Base-by-base conservation (phyloP, 1,284 basidiomycete species). In the Porodaedalea pini region DNA sequence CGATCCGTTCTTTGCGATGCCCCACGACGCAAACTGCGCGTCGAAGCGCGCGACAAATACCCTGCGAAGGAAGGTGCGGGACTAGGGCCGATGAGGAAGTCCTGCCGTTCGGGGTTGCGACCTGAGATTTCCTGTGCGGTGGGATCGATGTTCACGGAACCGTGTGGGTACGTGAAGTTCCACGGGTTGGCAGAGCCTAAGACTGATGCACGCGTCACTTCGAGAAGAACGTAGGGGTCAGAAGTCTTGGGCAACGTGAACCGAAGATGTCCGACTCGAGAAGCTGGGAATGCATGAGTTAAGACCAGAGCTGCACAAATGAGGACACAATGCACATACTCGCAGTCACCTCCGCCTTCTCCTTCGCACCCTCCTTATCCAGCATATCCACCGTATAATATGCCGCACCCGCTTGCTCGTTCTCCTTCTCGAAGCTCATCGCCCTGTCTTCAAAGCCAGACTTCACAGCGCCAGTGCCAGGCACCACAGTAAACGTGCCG, bases 41-140 rank as follows among this genome's bases (percentile, higher is more conserved):
- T 84, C 79, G 65, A 93, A 90, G 13, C 86, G 80, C 6, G 85
- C 89, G 50, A 86, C 88, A 89, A 92, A 75, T 88, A 90, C 0
- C 86, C 88, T 34, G 79, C 80, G 75, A 80, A 76, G 51, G 66
- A 54, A 62, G 72, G 69, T 0, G 82, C 81, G 2, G 78, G 75
- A 29, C 78, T 82, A 0, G 85, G 85, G 0, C 78, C 78, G 56
- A 88, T 81, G 65, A 89, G 86, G 67, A 74, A 78, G 71, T 92
- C 89, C 66, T 91, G 88, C 10, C 88, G 78, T 66, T 92, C 90
- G 10, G 81, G 77, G 62, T 86, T 90, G 66, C 72, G 79, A 2
- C 90, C 90, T 23, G 78, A 82, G 43, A 92, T 78, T 71, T 90
- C 86, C 41, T 74, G 74, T 40, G 57, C 59, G 5, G 66, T 56